These are phyloP conservation scores for Prunus armeniaca DNA, from an alignment of 306 rosid species.

Conservation along the genomic window DNA sequence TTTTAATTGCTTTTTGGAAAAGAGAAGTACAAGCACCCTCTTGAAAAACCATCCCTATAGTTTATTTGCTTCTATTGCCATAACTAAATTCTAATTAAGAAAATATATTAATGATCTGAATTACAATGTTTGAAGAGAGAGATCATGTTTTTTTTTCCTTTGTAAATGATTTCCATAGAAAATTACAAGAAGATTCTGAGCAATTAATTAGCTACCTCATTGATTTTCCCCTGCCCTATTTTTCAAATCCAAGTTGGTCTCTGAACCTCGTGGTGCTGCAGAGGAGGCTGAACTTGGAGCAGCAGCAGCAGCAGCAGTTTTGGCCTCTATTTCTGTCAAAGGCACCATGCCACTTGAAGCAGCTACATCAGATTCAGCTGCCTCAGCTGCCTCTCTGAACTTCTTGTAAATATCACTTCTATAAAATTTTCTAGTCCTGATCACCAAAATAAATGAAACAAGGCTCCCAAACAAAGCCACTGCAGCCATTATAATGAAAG, in stretches of 20 bases:
- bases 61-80: too few relatives aligned
- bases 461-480: slow-evolving; percentile 42
- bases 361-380: slow-evolving; percentile 13
- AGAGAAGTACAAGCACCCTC: not conserved
- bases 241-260: not conserved
- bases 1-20: not conserved
- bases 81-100: too few relatives aligned
- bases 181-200: not conserved
- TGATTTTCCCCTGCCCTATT: not conserved
- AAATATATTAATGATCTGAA: too few relatives aligned
- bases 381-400: slow-evolving; percentile 31
- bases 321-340: slow-evolving; percentile 7
- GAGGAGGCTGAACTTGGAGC: not conserved
- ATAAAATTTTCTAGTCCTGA: slow-evolving; percentile 57
- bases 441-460: slow-evolving; percentile 47
- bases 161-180: not conserved
- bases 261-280: not conserved
- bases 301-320: not conserved
- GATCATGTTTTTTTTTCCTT: not conserved
- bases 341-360: not conserved
- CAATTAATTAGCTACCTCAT: not conserved
- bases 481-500: slow-evolving; percentile 51
- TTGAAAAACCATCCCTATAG: too few relatives aligned
- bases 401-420: slow-evolving; percentile 53
- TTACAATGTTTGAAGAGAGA: not conserved